A percentile compares a stretch with the other conserved stretches of the same genome.
Conservation (phyloP, 1,139 yeast species). For the Scheffersomyces insectosa region DNA sequence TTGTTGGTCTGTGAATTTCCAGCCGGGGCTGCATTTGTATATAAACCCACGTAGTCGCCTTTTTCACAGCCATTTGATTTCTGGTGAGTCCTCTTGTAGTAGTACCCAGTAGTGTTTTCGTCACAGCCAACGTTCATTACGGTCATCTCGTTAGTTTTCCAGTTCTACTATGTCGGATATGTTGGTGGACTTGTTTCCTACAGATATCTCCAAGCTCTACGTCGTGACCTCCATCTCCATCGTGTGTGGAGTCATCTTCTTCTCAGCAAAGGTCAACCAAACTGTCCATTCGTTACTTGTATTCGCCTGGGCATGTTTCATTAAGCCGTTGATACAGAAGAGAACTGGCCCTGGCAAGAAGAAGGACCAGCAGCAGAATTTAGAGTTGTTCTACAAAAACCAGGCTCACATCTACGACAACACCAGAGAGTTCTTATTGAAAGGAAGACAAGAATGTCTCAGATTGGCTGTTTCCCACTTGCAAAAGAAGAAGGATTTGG, state of each 20-base stretch:
- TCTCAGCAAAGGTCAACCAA: slow-evolving; percentile 22
- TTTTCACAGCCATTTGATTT: no score
- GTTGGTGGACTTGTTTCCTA: slow-evolving; percentile 1
- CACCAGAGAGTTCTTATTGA: slow-evolving; percentile 62
- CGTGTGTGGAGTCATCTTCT: slow-evolving; percentile 4
- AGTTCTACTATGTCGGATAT: not conserved
- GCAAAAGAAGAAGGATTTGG: slow-evolving; percentile 42
- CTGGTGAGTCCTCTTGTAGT: no score
- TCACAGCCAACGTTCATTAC: no score
- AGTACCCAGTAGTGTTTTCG: no score
- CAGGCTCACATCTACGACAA: slow-evolving; percentile 77
- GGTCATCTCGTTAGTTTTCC: no score
- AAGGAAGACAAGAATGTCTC: slow-evolving; percentile 71
- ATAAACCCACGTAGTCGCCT: no score
- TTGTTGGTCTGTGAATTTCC: no score
- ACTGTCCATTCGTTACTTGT: slow-evolving; percentile 32
- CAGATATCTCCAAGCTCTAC: slow-evolving; percentile 2
- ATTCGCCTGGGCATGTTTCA: slow-evolving; percentile 60
- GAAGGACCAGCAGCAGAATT: slow-evolving; percentile 60
- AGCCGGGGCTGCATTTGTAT: no score
- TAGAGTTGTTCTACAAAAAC: slow-evolving; percentile 70
- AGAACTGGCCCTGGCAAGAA: slow-evolving; percentile 26
- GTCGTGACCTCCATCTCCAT: slow-evolving; percentile 1
- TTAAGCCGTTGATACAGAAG: slow-evolving; percentile 61
- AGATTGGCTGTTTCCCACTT: slow-evolving; percentile 61